Base-by-base conservation (phyloP, 805 yeast species). In the Candida koratica region DNA sequence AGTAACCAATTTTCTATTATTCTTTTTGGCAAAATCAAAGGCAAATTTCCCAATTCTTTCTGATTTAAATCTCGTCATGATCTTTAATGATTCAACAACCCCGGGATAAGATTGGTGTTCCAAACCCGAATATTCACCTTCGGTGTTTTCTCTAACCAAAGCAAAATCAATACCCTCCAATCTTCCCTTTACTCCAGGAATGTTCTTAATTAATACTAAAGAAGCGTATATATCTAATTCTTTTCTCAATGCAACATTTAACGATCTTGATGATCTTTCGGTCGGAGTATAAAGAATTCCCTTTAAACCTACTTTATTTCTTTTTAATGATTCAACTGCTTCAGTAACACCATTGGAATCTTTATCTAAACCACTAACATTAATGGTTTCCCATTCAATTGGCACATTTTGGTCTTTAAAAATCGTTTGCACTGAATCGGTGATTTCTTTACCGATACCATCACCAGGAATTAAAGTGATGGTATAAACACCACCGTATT, bases 11-110 rank as follows among this genome's bases (percentile, higher is more conserved):
- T 83, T 80, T 73, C 97, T 86, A 74, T 84, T 78, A 75, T 93
- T 85, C 70, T 82, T 86, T 61, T 75, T 71, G 46, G 97, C 97
- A 53, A 84, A 90, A 69, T 90, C 97, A 57, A 87, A 90, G 26
- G 97, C 97, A 56, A 90, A 90, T 69, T 89, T 84, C 51, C 96
- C 97, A 52, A 90, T 85, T 71, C 98, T 82, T 77, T 93, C 98
- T 39, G 96, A 83, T 73, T 90, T 89, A 70, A 77, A 75, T 68
- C 85, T 81, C 53, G 97, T 90, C 73, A 90, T 84, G 65, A 93
- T 86, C 73, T 93, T 90, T 55, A 89, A 73, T 27, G 96, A 85
- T 75, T 90, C 97, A 49, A 93, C 97, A 48, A 90, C 96, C 67
- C 96, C 97, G 48, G 95, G 95, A 54, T 86, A 93, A 32, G 96